These are phyloP conservation scores for Aspergillus transmontanensis DNA, from an alignment of 2,329 filamentous ascomycete species.

Conservation along the genomic window DNA sequence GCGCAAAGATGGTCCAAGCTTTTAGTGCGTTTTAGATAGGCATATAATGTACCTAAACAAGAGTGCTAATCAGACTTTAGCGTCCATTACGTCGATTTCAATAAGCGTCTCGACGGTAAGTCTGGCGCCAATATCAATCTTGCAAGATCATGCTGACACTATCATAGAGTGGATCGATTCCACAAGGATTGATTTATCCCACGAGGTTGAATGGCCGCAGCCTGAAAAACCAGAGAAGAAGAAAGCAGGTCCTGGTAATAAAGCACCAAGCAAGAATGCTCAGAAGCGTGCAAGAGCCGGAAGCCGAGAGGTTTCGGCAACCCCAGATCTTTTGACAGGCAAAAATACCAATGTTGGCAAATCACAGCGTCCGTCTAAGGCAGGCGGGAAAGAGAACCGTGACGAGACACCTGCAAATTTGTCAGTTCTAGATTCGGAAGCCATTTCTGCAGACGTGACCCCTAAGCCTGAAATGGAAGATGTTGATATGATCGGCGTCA, in stretches of 20 bases:
- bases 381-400: constrained; percentile 63
- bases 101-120: constrained; percentile 72
- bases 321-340: constrained; percentile 54
- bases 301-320: constrained; percentile 59
- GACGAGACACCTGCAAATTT: constrained; percentile 41
- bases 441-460: constrained; percentile 42
- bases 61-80: constrained; percentile 31
- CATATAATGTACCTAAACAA: not conserved
- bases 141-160: not conserved
- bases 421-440: constrained; percentile 37
- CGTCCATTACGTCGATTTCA: constrained; percentile 98
- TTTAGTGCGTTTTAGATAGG: constrained; percentile 60
- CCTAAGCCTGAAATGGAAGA: constrained; percentile 44
- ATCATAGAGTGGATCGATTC: constrained; percentile 81
- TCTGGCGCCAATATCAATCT: not conserved
- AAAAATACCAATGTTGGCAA: constrained; percentile 52
- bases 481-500: constrained; percentile 47
- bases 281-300: constrained; percentile 55
- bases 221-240: constrained; percentile 87
- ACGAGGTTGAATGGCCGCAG: constrained; percentile 95
- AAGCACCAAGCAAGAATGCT: constrained; percentile 60
- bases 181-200: constrained; percentile 78
- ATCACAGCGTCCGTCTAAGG: constrained; percentile 54
- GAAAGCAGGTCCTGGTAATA: constrained; percentile 63
- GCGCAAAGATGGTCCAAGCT: constrained; percentile 82